Evolutionary conservation across 1,284 basidiomycete species (phyloP), one percentile per base, ranked within the genome.

Genomic region (Trametes sp.): DNA sequence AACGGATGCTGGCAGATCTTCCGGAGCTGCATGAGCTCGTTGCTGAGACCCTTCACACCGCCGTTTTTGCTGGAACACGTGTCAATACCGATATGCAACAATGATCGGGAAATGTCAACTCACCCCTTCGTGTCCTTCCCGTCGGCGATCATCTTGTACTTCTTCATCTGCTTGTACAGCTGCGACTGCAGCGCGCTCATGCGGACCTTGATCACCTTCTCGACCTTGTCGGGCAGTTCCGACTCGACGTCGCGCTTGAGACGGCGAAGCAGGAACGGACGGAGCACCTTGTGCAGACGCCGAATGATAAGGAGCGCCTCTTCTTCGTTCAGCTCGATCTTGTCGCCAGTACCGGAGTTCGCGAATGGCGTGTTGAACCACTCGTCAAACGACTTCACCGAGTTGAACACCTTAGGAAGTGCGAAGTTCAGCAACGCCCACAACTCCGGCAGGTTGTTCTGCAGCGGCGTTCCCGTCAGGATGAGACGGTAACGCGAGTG

Each of bases 341-440:
- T 98, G 79, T 99, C 97, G 23, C 92, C 91, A 0, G 92, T 91
- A 36, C 98, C 97, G 19, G 96, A 96, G 78, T 97, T 98, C 66
- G 98, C 97, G 71, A 99, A 99, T 0, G 98, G 98, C 2, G 97
- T 98, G 80, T 99, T 99, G 85, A 99, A 99, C 98, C 98, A 99
- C 76, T 99, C 98, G 74, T 99, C 98, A 75, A 99, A 99, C 50
- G 96, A 98, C 78, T 98, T 98, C 70, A 98, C 96, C 4, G 97
- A 99, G 82, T 99, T 99, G 86, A 99, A 99, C 74, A 99, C 92
- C 80, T 96, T 98, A 24, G 98, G 98, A 21, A 99, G 83, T 51
- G 96, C 97, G 75, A 99, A 99, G 79, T 99, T 99, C 76, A 99
- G 92, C 61, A 99, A 83, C 1, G 98, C 89, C 98, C 98, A 99